Base-by-base conservation (phyloP, 2,329 filamentous ascomycete species). In the Emmonsia crescens region DNA sequence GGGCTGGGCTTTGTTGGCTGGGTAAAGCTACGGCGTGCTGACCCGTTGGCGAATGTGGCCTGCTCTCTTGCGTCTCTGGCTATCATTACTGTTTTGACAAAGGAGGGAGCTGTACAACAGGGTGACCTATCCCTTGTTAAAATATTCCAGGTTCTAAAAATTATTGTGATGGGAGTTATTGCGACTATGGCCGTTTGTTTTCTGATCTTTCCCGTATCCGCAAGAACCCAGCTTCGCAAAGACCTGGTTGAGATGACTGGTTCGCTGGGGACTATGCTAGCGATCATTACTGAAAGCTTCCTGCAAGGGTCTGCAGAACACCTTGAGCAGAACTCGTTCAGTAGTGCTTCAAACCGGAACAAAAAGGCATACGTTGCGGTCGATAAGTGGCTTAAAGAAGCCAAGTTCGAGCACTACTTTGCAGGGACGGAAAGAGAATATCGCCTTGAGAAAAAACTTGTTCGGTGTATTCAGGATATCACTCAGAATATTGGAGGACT, bases 401-500 rank as follows among this genome's bases (percentile, higher is more conserved):
- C 92, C 16, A 96, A 93, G 71, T 87, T 90, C 62, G 93, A 97
- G 73, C 89, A 96, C 70, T 96, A 89, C 69, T 78, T 92, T 2
- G 74, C 91, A 4, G 93, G 93, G 1, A 86, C 84, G 2, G 92
- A 96, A 72, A 82, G 82, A 61, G 83, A 93, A 64, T 95, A 95
- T 72, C 81, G 82, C 44, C 81, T 95, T 2, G 89, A 96, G 69
- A 87, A 87, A 66, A 85, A 83, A 29, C 82, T 97, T 3, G 88
- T 93, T 52, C 88, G 90, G 69, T 93, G 89, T 66, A 84, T 97
- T 69, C 90, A 96, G 72, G 86, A 85, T 55, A 81, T 97, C 33
- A 87, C 90, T 4, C 92, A 96, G 72, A 91, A 91, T 66, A 87
- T 96, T 66, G 92, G 93, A 72, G 94, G 93, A 8, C 78, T 99